phyloP scores from a whole-genome alignment of 1,284 basidiomycete genomes.

The Cryptococcus sp. region DNA sequence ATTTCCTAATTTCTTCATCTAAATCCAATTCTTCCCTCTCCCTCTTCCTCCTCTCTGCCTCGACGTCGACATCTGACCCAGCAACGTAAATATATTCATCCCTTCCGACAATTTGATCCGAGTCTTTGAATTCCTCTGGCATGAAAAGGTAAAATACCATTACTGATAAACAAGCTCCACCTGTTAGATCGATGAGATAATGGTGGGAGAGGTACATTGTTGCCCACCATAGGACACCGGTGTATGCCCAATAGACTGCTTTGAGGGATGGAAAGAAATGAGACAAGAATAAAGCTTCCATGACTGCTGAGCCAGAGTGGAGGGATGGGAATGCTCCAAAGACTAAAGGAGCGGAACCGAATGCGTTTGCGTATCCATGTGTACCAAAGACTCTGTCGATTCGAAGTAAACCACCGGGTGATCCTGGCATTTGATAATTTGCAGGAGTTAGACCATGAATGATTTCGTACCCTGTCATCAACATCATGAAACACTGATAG shows the following conservation, averaged over 20 bases:
- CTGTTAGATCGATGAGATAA: constrained; percentile 95
- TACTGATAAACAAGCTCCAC: constrained; percentile 84
- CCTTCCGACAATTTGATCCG: constrained; percentile 51
- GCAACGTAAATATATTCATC: constrained; percentile 38
- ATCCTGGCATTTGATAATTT: constrained; percentile 85
- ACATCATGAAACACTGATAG: constrained; percentile 10
- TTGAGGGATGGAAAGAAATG: constrained; percentile 84
- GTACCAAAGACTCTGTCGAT: constrained; percentile 85
- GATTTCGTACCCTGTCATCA: constrained; percentile 82
- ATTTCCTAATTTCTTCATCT: constrained; percentile 47
- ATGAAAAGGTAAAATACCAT: constrained; percentile 84
- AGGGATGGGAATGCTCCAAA: constrained; percentile 96
- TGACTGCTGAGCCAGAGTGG: constrained; percentile 84
- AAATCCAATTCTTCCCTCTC: constrained; percentile 29
- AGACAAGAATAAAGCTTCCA: constrained; percentile 86
- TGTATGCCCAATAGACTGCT: constrained; percentile 74
- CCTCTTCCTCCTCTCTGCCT: constrained; percentile 5
- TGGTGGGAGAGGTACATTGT: constrained; percentile 99
- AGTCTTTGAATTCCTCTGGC: constrained; percentile 68
- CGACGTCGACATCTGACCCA: constrained; percentile 1
- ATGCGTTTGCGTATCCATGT: constrained; percentile 72
- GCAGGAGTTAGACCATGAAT: constrained; percentile 95
- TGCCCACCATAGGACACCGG: constrained; percentile 88
- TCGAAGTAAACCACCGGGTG: constrained; percentile 84
- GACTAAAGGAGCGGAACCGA: constrained; percentile 83